phyloP scores from a whole-genome alignment of 352 stramenopile genomes.

The Phytophthora pistaciae region DNA sequence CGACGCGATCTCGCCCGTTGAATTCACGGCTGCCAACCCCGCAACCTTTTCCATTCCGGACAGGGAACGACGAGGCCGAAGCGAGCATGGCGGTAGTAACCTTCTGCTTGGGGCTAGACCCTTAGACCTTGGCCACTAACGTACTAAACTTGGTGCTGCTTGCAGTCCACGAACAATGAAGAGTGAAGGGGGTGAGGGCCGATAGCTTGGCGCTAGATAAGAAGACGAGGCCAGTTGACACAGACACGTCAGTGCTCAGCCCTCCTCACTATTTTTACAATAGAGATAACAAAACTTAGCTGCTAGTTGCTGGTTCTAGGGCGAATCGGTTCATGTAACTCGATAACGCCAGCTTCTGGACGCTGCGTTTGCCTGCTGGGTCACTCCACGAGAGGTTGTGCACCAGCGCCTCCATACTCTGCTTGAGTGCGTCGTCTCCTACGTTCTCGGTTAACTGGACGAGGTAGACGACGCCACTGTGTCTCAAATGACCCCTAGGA shows the following conservation, averaged over 20 bases:
- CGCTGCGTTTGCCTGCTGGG: conserved; percentile 60
- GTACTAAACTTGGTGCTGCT: conserved; percentile 1
- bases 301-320: conserved; percentile 48
- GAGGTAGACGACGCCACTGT: conserved; percentile 75
- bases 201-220: conserved; percentile 8
- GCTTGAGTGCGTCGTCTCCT: conserved; percentile 47
- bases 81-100: conserved; percentile 19
- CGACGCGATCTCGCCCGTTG: conserved; percentile 22
- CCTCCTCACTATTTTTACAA: conserved; percentile 26
- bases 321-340: conserved; percentile 68
- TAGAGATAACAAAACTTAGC: conserved; percentile 20
- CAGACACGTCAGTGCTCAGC: conserved; percentile 1
- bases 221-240: conserved; percentile 9
- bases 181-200: background rate
- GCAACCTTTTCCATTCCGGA: conserved; percentile 35
- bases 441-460: conserved; percentile 52
- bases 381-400: conserved; percentile 86
- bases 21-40: conserved; percentile 3
- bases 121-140: background rate
- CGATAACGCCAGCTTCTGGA: conserved; percentile 78
- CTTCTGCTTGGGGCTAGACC: background rate
- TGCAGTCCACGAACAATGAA: conserved; percentile 4
- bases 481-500: conserved; percentile 40
- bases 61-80: conserved; percentile 30
- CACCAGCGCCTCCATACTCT: conserved; percentile 70